Evolutionary conservation across 2,329 filamentous ascomycete genomes (phyloP).

Genomic region (Colletotrichum magnum): DNA sequence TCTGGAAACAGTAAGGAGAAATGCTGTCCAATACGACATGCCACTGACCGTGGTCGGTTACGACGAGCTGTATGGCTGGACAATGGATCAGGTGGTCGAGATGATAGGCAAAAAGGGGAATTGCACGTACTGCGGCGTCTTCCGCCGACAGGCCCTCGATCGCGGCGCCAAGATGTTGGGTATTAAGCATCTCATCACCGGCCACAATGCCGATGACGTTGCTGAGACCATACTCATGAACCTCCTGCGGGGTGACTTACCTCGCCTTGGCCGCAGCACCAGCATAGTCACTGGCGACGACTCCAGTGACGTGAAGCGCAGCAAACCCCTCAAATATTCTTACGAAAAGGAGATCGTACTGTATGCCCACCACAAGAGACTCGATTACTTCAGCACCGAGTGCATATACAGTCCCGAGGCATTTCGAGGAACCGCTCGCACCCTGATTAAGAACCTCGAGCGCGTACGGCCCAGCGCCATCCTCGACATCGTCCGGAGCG

Average conservation of each 20-base stretch:
- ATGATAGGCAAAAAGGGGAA: slow-evolving; percentile 98
- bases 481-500: slow-evolving; percentile 92
- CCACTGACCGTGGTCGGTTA: slow-evolving; percentile 93
- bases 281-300: slow-evolving; percentile 87
- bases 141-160: slow-evolving; percentile 93
- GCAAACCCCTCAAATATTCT: slow-evolving; percentile 97
- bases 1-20: slow-evolving; percentile 95
- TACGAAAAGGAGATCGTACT: slow-evolving; percentile 99
- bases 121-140: slow-evolving; percentile 98
- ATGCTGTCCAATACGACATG: slow-evolving; percentile 92
- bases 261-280: slow-evolving; percentile 88
- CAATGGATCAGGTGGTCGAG: slow-evolving; percentile 98
- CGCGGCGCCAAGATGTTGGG: slow-evolving; percentile 88
- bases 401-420: slow-evolving; percentile 99
- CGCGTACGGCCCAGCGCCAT: slow-evolving; percentile 94
- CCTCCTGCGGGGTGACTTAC: slow-evolving; percentile 88
- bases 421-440: slow-evolving; percentile 91
- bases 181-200: slow-evolving; percentile 95
- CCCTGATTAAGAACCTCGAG: slow-evolving; percentile 95
- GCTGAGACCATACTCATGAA: slow-evolving; percentile 99
- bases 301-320: slow-evolving; percentile 91
- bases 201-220: slow-evolving; percentile 97
- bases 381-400: slow-evolving; percentile 98
- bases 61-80: slow-evolving; percentile 96
- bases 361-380: slow-evolving; percentile 95